Evolutionary conservation across 73 alveolate species (phyloP).

Genomic region (Paramecium biaurelia): DNA sequence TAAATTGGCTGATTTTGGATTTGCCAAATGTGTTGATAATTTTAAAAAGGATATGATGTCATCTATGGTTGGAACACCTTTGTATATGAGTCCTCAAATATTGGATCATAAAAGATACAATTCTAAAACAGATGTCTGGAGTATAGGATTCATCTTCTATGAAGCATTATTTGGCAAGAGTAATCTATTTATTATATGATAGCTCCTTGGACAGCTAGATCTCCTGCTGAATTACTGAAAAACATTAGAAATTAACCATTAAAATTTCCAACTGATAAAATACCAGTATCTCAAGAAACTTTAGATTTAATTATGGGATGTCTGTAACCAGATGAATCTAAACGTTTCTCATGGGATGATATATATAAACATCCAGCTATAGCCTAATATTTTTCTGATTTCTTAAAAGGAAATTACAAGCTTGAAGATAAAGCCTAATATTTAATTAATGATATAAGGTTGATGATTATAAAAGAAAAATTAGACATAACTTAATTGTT

Average conservation of each 20-base stretch:
- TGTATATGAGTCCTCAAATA: slow-evolving; percentile 87
- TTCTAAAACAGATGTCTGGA: slow-evolving; percentile 96
- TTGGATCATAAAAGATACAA: slow-evolving; percentile 86
- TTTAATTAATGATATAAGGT: slow-evolving; percentile 59
- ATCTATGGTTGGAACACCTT: slow-evolving; percentile 78
- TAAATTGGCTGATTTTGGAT: slow-evolving; percentile 68
- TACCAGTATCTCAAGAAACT: slow-evolving; percentile 36
- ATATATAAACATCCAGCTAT: slow-evolving; percentile 60
- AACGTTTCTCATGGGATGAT: slow-evolving; percentile 59
- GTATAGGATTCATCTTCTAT: slow-evolving; percentile 92
- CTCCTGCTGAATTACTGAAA: slow-evolving; percentile 28
- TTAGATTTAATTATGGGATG: slow-evolving; percentile 49
- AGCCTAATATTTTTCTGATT: background rate
- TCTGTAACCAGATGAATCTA: slow-evolving; percentile 48
- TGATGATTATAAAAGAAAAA: slow-evolving; percentile 55
- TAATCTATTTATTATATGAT: background rate
- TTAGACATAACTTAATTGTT: slow-evolving; percentile 50
- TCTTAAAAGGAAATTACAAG: background rate
- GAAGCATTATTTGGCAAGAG: slow-evolving; percentile 69
- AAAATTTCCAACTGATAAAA: background rate
- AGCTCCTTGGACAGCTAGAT: slow-evolving; percentile 57
- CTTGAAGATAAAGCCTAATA: slow-evolving; percentile 63
- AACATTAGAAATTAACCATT: slow-evolving; percentile 19
- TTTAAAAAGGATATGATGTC: slow-evolving; percentile 54
- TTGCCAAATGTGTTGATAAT: slow-evolving; percentile 63